A percentile compares a stretch with the other conserved stretches of the same genome.
phyloP scores from a whole-genome alignment of 768 basidiomycete genomes.

The Tricholoma saponaceum region DNA sequence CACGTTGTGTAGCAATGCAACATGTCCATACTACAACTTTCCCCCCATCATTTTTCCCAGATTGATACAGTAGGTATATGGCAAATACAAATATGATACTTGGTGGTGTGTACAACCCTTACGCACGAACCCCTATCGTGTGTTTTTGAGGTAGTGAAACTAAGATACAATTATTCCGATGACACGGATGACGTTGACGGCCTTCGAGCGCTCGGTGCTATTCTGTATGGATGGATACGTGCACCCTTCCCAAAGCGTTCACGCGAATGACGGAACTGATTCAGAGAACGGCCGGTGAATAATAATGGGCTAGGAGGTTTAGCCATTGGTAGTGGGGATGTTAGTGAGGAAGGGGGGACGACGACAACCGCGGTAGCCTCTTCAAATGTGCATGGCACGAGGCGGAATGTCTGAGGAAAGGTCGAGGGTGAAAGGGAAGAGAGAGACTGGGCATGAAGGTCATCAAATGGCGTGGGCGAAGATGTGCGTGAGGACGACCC shows the following conservation, averaged over 20 bases:
- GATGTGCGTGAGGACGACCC: constrained; percentile 37
- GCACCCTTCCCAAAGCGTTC: constrained; percentile 40
- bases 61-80: constrained; percentile 8
- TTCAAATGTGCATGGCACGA: constrained; percentile 48
- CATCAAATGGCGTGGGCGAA: constrained; percentile 25
- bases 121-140: background rate
- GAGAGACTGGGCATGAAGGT: constrained; percentile 18
- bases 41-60: constrained; percentile 26
- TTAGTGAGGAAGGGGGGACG: constrained; percentile 26
- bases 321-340: background rate
- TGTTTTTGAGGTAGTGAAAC: background rate
- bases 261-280: constrained; percentile 40
- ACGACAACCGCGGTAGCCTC: constrained; percentile 51
- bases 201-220: constrained; percentile 23
- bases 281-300: constrained; percentile 45
- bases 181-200: constrained; percentile 2
- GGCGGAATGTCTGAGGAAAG: constrained; percentile 27
- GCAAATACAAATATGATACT: constrained; percentile 13
- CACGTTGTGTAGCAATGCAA: background rate
- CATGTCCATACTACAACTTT: background rate
- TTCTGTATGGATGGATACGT: constrained; percentile 55
- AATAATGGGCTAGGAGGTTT: constrained; percentile 34
- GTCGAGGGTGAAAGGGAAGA: constrained; percentile 3
- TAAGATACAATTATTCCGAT: constrained; percentile 3
- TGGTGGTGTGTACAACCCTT: background rate